Conservation (phyloP, 345 rosid species). For the Eucalyptus rudis region DNA sequence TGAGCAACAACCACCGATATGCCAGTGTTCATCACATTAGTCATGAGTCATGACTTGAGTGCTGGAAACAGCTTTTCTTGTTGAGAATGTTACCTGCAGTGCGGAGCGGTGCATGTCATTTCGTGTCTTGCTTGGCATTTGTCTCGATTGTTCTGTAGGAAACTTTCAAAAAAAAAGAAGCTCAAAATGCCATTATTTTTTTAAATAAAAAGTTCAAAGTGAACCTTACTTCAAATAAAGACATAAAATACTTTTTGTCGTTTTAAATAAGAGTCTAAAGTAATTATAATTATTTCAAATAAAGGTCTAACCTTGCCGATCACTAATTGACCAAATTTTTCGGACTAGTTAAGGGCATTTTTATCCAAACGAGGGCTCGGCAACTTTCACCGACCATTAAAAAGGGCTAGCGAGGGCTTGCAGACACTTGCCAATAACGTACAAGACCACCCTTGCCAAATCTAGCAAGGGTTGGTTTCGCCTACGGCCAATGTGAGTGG, state of each 20-base stretch:
- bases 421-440: no score
- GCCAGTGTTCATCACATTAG: neutral
- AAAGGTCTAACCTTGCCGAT: rapidly evolving
- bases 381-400: no score
- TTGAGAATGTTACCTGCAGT: neutral
- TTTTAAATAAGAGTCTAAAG: no score
- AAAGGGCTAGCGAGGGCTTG: no score
- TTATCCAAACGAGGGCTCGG: no score
- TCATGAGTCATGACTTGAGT: neutral
- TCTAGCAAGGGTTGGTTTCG: no score
- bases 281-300: no score
- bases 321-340: rapidly evolving
- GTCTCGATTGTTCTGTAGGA: neutral
- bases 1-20: no score
- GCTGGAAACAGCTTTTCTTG: neutral
- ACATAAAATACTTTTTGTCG: rapidly evolving
- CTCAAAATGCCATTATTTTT: no score
- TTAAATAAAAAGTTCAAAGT: rapidly evolving
- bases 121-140: neutral
- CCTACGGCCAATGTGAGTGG: rapidly evolving
- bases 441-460: no score
- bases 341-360: rapidly evolving
- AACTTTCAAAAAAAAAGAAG: no score
- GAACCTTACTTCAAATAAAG: rapidly evolving
- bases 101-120: neutral